Evolutionary conservation across 1,139 yeast genomes (phyloP), one percentile per base, ranked within the genome.

Genomic region (Pichia sp.): DNA sequence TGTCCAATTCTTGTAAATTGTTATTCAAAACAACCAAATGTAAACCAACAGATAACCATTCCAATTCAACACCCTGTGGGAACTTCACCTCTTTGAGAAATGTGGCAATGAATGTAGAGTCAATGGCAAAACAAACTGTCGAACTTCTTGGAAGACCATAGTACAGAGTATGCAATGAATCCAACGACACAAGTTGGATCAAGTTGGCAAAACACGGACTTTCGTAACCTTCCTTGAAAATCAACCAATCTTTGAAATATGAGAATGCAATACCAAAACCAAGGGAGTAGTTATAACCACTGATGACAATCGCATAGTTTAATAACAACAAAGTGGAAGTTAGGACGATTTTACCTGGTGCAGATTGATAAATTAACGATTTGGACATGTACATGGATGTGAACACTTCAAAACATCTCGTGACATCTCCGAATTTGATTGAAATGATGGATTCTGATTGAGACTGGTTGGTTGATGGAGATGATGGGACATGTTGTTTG

Each of bases 221-320:
- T 46, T 36, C 52, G 53, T 53, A 42, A 54, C 61, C 52, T 54
- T 53, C 60, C 36, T 48, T 54, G 56, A 69, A 70, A 51, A 83
- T 67, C 52, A 74, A 75, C 61, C 78, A 76, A 56, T 82, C 89
- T 60, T 79, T 79, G 58, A 83, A 77, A 11, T 81, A 70, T 2
- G 83, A 69, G 12, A 75, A 70, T 1, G 85, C 68, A 52, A 77
- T 65, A 2, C 82, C 72, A 35, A 83, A 67, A 0, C 83, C 83
- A 44, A 77, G 64, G 1, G 83, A 73, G 58, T 77, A 81, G 38
- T 72, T 72, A 51, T 76, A 81, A 1, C 87, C 87, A 40, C 78
- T 77, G 47, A 82, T 66, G 4, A 82, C 66, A 17, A 81, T 70
- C 3, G 79, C 66, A 58, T 81, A 84, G 57, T 83, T 82, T 36